Conservation (phyloP, 2,329 filamentous ascomycete genomes). For the Diaporthe ampelina region DNA sequence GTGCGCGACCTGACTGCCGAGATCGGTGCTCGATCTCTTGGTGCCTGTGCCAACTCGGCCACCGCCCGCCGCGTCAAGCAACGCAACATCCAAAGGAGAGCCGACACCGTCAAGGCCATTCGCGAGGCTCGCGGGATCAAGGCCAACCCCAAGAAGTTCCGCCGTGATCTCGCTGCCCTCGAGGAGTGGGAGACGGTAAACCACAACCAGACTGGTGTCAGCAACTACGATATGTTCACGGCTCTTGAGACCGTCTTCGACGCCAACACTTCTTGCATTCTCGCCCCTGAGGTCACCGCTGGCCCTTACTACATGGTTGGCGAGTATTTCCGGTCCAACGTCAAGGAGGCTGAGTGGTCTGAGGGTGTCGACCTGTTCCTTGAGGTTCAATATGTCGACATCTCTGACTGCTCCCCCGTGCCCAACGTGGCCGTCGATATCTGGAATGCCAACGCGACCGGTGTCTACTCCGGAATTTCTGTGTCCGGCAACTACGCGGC, state of each 20-base stretch:
- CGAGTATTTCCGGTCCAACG: slow-evolving; percentile 60
- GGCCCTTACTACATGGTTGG: slow-evolving; percentile 57
- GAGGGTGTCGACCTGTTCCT: slow-evolving; percentile 58
- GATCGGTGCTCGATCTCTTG: slow-evolving; percentile 48
- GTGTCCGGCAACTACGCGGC: slow-evolving; percentile 46
- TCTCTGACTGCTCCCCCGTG: slow-evolving; percentile 61
- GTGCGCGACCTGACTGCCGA: slow-evolving; percentile 51
- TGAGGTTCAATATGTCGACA: slow-evolving; percentile 49
- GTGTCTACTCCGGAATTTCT: slow-evolving; percentile 55
- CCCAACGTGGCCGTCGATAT: slow-evolving; percentile 58
- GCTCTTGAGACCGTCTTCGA: slow-evolving; percentile 51
- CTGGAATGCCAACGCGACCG: slow-evolving; percentile 59
- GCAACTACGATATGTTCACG: slow-evolving; percentile 50
- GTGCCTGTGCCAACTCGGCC: slow-evolving; percentile 49
- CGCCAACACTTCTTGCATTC: slow-evolving; percentile 53
- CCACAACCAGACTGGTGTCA: slow-evolving; percentile 50
- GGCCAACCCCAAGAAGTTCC: slow-evolving; percentile 49
- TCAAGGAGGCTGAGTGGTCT: slow-evolving; percentile 55
- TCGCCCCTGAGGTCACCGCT: slow-evolving; percentile 53
- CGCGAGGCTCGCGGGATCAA: slow-evolving; percentile 54
- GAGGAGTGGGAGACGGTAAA: slow-evolving; percentile 52
- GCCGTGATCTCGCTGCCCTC: slow-evolving; percentile 51
- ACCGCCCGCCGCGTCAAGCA: slow-evolving; percentile 55
- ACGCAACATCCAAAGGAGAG: slow-evolving; percentile 57
- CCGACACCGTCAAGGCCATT: slow-evolving; percentile 54